Evolutionary conservation across 1,284 basidiomycete species (phyloP), one percentile per base, ranked within the genome.

Genomic region (Violaceomyces palustris): DNA sequence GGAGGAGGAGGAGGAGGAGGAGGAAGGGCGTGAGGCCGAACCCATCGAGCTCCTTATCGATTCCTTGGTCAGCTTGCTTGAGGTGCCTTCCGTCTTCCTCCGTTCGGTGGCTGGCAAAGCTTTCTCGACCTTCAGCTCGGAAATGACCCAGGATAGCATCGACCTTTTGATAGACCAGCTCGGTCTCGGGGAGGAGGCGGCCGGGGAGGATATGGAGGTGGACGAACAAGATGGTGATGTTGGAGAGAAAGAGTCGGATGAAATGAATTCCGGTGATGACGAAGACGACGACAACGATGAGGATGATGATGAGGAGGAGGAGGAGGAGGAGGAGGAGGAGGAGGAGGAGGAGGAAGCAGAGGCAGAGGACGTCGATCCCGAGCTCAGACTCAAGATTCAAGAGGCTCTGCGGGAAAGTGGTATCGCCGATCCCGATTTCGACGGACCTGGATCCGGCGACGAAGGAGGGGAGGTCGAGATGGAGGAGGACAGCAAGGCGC

Each of bases 21-120:
- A 88, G 1, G n/a, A n/a, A n/a, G n/a, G n/a, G n/a, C n/a, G n/a
- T n/a, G n/a, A n/a, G n/a, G n/a, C n/a, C n/a, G n/a, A n/a, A n/a
- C n/a, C n/a, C n/a, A 82, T 92, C 39, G 90, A 94, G 62, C 75
- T 90, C 25, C 78, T 97, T 28, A 83, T 92, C 36, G 92, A 97
- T 68, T 81, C 81, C 19, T 81, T 97, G 46, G 86, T 97, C 45
- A 88, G 87, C 7, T 84, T 89, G 67, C 77, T 98, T 38, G 91
- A 97, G 72, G 81, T 85, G 50, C 84, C 86, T 2, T 88, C 85
- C 9, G 82, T 83, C 27, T 93, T 89, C 74, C 79, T 88, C 73
- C 83, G 89, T 18, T 81, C 83, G 0, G 78, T 90, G 17, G 86
- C 86, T 7, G 90, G 85, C 50, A 83, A 88, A 56, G 84, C 83